Percentiles rank a stretch among this genome's conserved stretches.
Evolutionary conservation across 306 rosid species (phyloP).

Genomic region (Prunus campanulata): DNA sequence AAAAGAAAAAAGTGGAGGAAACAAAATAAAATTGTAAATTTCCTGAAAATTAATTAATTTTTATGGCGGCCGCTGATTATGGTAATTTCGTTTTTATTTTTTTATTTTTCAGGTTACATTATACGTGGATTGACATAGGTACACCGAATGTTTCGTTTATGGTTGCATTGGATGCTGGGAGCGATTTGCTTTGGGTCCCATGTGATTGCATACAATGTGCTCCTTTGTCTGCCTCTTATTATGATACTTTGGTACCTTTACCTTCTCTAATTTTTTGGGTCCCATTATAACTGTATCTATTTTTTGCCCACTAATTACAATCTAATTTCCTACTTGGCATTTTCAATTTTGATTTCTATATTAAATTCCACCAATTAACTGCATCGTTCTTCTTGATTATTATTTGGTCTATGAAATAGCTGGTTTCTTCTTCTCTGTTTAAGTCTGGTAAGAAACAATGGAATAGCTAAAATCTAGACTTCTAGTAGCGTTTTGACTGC

Average conservation of each 20-base stretch:
- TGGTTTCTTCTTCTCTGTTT: neutral
- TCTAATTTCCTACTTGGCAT: neutral
- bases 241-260: slow-evolving; percentile 52
- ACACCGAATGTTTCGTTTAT: slow-evolving; percentile 73
- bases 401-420: no score
- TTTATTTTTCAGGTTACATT: slow-evolving; percentile 51
- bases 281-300: neutral
- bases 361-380: no score
- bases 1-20: neutral
- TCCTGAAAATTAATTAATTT: neutral
- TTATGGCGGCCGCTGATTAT: neutral
- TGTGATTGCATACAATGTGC: slow-evolving; percentile 79
- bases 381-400: no score
- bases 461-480: neutral
- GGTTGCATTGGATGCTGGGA: slow-evolving; percentile 76
- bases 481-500: neutral
- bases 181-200: slow-evolving; percentile 80
- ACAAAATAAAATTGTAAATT: neutral
- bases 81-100: neutral
- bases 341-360: no score
- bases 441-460: neutral
- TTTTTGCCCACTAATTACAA: neutral
- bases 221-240: slow-evolving; percentile 57
- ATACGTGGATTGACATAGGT: slow-evolving; percentile 67
- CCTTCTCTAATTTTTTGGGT: neutral